These are phyloP conservation scores for Macrolepiota fuliginosa DNA, from an alignment of 768 basidiomycete species.

Conservation along the genomic window DNA sequence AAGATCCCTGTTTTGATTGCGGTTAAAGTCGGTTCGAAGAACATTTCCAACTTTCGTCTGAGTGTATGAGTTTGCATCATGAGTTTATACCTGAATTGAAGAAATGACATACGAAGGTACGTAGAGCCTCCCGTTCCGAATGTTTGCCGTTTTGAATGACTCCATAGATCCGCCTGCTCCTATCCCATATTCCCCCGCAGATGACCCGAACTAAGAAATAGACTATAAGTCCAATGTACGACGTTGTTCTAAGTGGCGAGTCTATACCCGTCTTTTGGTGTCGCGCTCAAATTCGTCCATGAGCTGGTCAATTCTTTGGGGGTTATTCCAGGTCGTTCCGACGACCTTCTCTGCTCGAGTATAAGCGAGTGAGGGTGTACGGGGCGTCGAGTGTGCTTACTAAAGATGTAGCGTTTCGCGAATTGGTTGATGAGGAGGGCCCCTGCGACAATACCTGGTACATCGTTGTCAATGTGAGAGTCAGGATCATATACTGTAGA, in stretches of 20 bases:
- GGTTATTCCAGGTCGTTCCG: not conserved
- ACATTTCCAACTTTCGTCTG: not conserved
- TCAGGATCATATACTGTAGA: not conserved
- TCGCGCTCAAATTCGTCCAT: conserved; percentile 4
- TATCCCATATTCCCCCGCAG: not conserved
- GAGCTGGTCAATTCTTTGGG: not conserved
- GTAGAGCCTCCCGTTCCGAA: not conserved
- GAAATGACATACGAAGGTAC: not conserved
- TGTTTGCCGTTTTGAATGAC: not conserved
- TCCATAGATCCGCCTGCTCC: not conserved
- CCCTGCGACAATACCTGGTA: not conserved
- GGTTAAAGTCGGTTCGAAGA: not conserved
- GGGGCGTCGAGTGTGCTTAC: not conserved
- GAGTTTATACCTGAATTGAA: not conserved
- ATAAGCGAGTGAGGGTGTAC: not conserved
- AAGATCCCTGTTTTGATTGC: not conserved
- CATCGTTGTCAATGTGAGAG: not conserved
- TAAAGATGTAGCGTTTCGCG: not conserved
- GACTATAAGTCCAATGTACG: not conserved
- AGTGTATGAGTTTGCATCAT: not conserved
- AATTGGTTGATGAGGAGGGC: not conserved
- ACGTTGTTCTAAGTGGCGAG: not conserved
- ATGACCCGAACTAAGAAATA: not conserved
- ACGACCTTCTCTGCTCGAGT: not conserved
- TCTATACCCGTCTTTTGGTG: not conserved